Conservation (phyloP, 73 alveolate species). For the Paramecium sonneborni region DNA sequence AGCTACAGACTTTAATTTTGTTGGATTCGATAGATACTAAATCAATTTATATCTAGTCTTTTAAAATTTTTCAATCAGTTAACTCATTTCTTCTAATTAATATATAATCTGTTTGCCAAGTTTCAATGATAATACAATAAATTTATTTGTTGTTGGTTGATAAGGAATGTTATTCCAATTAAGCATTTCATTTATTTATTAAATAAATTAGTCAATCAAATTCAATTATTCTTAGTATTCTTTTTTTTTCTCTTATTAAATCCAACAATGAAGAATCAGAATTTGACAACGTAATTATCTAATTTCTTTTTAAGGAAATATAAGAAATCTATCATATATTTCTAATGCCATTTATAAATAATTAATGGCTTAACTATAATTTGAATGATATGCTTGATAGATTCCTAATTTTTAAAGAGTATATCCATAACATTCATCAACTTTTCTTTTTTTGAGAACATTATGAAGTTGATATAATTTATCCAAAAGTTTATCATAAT, state of each 20-base stretch:
- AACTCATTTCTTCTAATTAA: not conserved
- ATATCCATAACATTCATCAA: constrained; percentile 26
- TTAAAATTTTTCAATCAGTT: not conserved
- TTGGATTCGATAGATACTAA: not conserved
- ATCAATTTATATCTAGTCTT: not conserved
- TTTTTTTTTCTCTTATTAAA: not conserved
- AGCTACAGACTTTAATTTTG: not conserved
- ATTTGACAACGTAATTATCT: not conserved
- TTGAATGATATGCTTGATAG: not conserved
- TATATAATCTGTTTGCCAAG: not conserved
- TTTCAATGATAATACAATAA: not conserved
- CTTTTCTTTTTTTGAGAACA: not conserved
- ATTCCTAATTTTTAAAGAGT: not conserved
- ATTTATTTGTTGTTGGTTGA: not conserved
- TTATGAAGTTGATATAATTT: not conserved
- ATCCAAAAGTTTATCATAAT: not conserved
- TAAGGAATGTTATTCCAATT: not conserved
- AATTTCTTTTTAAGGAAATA: not conserved
- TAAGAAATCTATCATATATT: not conserved
- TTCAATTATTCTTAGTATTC: not conserved
- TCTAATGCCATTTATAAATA: constrained; percentile 5
- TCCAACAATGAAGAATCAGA: not conserved
- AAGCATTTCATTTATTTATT: not conserved
- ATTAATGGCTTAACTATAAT: not conserved
- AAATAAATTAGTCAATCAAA: not conserved